Evolutionary conservation across 1,284 basidiomycete species (phyloP), one percentile per base, ranked within the genome.

Genomic region (Phellopilus nigrolimitatus): DNA sequence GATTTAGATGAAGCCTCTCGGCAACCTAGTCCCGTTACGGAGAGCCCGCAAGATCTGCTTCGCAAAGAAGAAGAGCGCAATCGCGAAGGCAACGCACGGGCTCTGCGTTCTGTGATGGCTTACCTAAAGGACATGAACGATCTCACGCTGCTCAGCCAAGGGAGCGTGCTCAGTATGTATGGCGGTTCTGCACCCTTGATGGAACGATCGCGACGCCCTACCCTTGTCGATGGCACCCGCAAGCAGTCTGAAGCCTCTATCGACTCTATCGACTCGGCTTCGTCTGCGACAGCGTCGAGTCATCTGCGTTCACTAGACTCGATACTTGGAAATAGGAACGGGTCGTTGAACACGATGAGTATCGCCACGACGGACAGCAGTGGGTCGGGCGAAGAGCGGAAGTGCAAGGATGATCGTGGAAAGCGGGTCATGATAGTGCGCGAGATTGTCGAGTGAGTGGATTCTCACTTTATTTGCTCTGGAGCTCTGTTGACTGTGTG

Each of bases 121-220:
- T 98, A 98, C 68, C 77, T 99, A 17, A 85, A 85, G 61, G 95
- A 99, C 63, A 86, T 99, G 78, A 88, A 95, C 62, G 95, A 97
- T 64, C 75, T 99, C 28, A 79, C 78, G 19, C 64, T 80, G 50
- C 75, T 78, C 3, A 58, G 38, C 28, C 82, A 85, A 60, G 65
- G 70, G 9, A 73, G 73, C 55, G 67, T 74, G 10, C 55, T 77
- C 54, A 78, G 78, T 56, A 69, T 83, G 68, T 80, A 82, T 62
- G 76, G 74, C 19, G 59, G 68, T 21, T 56, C 66, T 24, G 59
- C 71, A 7, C 73, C 74, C 7, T 76, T 80, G 34, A 63, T 68
- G 28, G 66, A 55, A 5, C 75, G 84, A 45, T 75, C 82, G 39
- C 75, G 85, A 53, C 71, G 85, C 49, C 82, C 83, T 15, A 87